These are phyloP conservation scores for Phytopythium kandeliae DNA, from an alignment of 352 stramenopile species.

Conservation along the genomic window DNA sequence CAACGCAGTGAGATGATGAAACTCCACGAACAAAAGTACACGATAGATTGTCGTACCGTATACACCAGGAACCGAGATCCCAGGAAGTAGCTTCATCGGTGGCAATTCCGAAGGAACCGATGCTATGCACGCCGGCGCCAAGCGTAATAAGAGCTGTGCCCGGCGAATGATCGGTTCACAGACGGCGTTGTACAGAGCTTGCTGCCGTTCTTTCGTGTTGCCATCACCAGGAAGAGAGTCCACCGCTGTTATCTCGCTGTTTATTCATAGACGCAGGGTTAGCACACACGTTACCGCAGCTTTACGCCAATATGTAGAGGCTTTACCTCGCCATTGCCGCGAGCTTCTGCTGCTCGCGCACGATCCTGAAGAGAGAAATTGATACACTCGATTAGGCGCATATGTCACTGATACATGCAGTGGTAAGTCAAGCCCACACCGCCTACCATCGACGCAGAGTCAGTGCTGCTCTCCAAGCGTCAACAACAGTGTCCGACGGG, in stretches of 20 bases:
- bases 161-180: conserved; percentile 74
- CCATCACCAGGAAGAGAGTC: conserved; percentile 30
- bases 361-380: conserved; percentile 47
- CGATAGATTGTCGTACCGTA: conserved; percentile 30
- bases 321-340: conserved; percentile 51
- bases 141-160: conserved; percentile 56
- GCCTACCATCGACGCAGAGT: conserved; percentile 79
- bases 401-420: too few species aligned
- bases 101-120: conserved; percentile 17
- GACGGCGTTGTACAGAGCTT: conserved; percentile 68
- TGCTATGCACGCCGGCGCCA: conserved; percentile 45
- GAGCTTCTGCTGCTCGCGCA: conserved; percentile 83
- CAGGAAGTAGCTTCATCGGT: conserved; percentile 65
- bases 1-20: neutral
- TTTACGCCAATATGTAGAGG: too few species aligned
- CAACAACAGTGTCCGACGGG: conserved; percentile 59
- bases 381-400: neutral
- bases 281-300: too few species aligned
- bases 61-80: conserved; percentile 43
- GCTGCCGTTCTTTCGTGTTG: conserved; percentile 59
- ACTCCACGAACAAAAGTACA: neutral
- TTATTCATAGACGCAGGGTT: too few species aligned
- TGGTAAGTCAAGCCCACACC: too few species aligned
- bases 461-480: conserved; percentile 69
- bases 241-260: conserved; percentile 25